Evolutionary conservation across 768 basidiomycete species (phyloP).

Genomic region (Naganishia onofrii): DNA sequence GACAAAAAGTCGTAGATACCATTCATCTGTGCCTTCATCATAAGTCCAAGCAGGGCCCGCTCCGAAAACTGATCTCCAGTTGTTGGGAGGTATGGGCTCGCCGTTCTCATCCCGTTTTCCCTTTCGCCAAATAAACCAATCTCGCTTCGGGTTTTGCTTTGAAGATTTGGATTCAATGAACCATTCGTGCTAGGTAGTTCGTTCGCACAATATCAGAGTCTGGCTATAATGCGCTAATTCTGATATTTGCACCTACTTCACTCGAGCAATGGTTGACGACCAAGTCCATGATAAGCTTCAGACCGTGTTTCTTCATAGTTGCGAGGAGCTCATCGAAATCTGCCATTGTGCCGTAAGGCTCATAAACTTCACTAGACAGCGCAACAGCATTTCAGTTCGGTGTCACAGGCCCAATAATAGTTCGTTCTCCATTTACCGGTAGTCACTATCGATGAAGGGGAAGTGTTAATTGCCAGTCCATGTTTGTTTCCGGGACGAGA

Average conservation of each 20-base stretch:
- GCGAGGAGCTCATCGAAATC: conserved; percentile 37
- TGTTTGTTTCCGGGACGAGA: no score
- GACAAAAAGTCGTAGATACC: conserved; percentile 34
- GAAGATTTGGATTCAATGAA: conserved; percentile 63
- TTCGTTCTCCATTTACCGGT: not conserved
- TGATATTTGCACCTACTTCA: conserved; percentile 10
- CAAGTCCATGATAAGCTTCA: conserved; percentile 76
- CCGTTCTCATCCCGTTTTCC: conserved; percentile 60
- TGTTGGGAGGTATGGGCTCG: conserved; percentile 64
- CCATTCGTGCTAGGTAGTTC: conserved; percentile 64
- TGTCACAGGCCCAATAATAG: no score
- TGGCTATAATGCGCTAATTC: not conserved
- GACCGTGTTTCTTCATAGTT: conserved; percentile 60
- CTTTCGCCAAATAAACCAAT: conserved; percentile 76
- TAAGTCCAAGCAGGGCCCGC: conserved; percentile 27
- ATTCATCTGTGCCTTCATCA: conserved; percentile 29
- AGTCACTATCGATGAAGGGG: not conserved
- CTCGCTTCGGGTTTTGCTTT: conserved; percentile 61
- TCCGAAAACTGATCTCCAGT: conserved; percentile 57
- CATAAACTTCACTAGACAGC: conserved; percentile 56
- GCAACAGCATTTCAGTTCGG: not conserved
- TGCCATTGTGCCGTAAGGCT: conserved; percentile 54
- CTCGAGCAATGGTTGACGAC: conserved; percentile 64
- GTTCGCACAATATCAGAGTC: not conserved
- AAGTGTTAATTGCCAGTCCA: not conserved